phyloP scores from a whole-genome alignment of 306 rosid genomes.

The Potentilla sterilis region DNA sequence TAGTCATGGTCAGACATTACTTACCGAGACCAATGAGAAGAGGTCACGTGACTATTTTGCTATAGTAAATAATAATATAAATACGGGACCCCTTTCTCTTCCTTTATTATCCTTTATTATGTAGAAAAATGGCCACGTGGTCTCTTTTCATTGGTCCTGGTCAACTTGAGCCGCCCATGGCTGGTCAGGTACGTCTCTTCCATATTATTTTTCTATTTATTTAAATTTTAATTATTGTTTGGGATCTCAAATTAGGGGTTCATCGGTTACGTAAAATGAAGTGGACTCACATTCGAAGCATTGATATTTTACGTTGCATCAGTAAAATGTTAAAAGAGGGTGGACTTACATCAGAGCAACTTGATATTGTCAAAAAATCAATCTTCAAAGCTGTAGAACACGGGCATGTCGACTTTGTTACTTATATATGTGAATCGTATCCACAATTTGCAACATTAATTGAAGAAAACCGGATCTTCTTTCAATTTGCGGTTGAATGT shows the following conservation, averaged over 20 bases:
- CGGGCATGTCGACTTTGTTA: not conserved
- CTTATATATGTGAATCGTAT: not conserved
- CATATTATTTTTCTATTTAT: too few relatives aligned
- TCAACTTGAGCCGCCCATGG: too few relatives aligned
- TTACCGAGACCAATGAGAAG: too few relatives aligned
- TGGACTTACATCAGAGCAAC: not conserved
- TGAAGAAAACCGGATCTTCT: accelerated
- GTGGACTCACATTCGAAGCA: not conserved
- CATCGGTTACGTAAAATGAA: not conserved
- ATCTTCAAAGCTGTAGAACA: not conserved
- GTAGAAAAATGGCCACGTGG: too few relatives aligned
- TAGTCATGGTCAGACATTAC: too few relatives aligned
- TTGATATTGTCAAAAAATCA: accelerated
- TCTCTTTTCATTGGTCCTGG: too few relatives aligned
- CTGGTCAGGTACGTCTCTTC: too few relatives aligned
- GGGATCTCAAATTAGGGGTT: not conserved
- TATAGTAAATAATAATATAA: too few relatives aligned
- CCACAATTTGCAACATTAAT: accelerated
- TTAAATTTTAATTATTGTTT: not conserved
- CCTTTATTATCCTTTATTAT: too few relatives aligned
- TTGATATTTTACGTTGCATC: not conserved
- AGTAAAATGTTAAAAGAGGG: accelerated
- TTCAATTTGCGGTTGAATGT: not conserved
- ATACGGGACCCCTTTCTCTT: too few relatives aligned
- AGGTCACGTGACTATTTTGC: too few relatives aligned